These are phyloP conservation scores for Debaryomycetaceae sp. DNA, from an alignment of 1,139 yeast genomes.

Conservation along the genomic window DNA sequence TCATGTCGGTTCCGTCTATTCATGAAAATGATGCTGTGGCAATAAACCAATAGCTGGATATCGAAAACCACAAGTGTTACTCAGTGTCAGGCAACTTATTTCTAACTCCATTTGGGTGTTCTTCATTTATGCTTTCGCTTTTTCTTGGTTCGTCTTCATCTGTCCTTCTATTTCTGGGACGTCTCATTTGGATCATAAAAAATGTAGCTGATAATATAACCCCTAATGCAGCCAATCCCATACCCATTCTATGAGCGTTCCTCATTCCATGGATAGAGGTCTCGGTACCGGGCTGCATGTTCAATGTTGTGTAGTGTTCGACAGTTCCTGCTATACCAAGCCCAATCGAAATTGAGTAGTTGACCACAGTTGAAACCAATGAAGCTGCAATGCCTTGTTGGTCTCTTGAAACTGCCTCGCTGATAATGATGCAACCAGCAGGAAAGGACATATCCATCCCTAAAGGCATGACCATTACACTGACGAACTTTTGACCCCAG, in stretches of 20 bases:
- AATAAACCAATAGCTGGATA: too few relatives aligned
- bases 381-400: constrained; percentile 69
- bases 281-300: constrained; percentile 21
- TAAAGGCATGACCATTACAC: constrained; percentile 44
- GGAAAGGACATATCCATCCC: constrained; percentile 72
- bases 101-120: too few relatives aligned
- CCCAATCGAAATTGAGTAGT: constrained; percentile 61
- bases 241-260: constrained; percentile 45
- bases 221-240: constrained; percentile 52
- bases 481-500: constrained; percentile 54
- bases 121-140: too few relatives aligned
- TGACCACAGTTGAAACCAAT: constrained; percentile 56
- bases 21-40: too few relatives aligned
- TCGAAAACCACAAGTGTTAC: too few relatives aligned
- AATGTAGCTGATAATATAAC: constrained; percentile 23
- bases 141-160: not conserved
- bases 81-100: too few relatives aligned
- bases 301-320: constrained; percentile 39
- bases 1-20: too few relatives aligned
- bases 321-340: constrained; percentile 65
- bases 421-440: constrained; percentile 52
- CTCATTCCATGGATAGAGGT: constrained; percentile 34
- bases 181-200: not conserved
- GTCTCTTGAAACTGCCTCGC: constrained; percentile 46
- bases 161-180: constrained; percentile 3